Base-by-base conservation (phyloP, 2,329 filamentous ascomycete species). In the Colletotrichum sp. region DNA sequence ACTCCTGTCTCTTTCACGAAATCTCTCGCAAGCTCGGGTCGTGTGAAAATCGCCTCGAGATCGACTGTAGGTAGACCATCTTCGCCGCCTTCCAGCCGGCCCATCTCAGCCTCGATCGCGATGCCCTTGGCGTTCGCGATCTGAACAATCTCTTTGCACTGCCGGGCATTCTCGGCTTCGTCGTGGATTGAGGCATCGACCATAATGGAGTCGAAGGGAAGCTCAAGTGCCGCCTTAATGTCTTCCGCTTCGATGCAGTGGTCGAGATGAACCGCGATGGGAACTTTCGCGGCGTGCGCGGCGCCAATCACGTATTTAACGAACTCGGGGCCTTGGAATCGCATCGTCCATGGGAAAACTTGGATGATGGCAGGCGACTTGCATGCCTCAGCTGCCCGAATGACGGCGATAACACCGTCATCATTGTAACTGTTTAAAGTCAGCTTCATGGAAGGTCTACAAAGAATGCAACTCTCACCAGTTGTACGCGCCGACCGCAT, bases 171-270 rank as follows among this genome's bases (percentile, higher is more conserved):
- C 84, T 93, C 91, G 72, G 88, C 90, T 76, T 91, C 91, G 75
- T 92, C 90, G 79, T 91, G 90, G 79, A 93, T 91, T 61, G 87
- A 90, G 90, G 93, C 93, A 81, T 93, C 92, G 2, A 93, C 89
- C 92, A 93, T 93, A 79, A 93, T 92, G 29, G 87, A 89, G 80
- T 93, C 92, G 77, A 93, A 93, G 0, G 86, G 86, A 44, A 89
- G 80, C 29, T 80, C 77, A 34, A 82, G 79, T 16, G 82, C 82
- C 7, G 78, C 69, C 39, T 81, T 79, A 22, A 82, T 78, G 32
- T 83, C 82, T 34, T 78, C 78, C 2, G 65, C 71, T 62, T 81
- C 79, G n/a, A 82, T 90, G n/a, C 90, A 90, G 81, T 92, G 90
- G 83, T 92, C 90, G 80, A 92, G 87, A 82, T 92, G 90, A 7